phyloP scores from a whole-genome alignment of 768 basidiomycete genomes.

The Mycena albidolilacea region DNA sequence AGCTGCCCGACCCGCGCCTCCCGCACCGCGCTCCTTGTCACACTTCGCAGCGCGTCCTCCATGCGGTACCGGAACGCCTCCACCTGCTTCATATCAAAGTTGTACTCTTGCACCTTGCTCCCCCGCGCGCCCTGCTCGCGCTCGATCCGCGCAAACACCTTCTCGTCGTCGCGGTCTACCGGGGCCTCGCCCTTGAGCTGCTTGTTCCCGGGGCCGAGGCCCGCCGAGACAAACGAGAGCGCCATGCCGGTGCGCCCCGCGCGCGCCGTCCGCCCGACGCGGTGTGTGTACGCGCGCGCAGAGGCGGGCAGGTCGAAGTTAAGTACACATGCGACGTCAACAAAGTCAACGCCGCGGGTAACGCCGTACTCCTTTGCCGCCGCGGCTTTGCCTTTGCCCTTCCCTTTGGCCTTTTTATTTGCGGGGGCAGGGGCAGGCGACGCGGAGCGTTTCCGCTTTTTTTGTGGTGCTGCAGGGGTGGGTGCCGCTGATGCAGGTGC shows the following conservation, averaged over 20 bases:
- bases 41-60: constrained; percentile 94
- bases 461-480: constrained; percentile 41
- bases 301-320: constrained; percentile 98
- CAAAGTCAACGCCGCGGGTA: constrained; percentile 96
- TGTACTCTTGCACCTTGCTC: constrained; percentile 86
- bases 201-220: constrained; percentile 73
- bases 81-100: constrained; percentile 95
- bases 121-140: constrained; percentile 76
- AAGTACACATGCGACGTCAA: constrained; percentile 96
- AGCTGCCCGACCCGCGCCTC: constrained; percentile 96
- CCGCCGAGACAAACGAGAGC: constrained; percentile 88
- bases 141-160: constrained; percentile 83
- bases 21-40: constrained; percentile 87
- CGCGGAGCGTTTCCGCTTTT: constrained; percentile 73
- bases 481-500: constrained; percentile 41
- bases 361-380: constrained; percentile 85
- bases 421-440: constrained; percentile 54
- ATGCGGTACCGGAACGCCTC: constrained; percentile 98
- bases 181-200: constrained; percentile 47
- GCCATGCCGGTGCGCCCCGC: constrained; percentile 95
- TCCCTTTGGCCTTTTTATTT: constrained; percentile 66
- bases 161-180: constrained; percentile 79
- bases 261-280: constrained; percentile 96
- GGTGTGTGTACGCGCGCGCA: constrained; percentile 91
- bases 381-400: constrained; percentile 65